Conservation (phyloP, 2,329 filamentous ascomycete genomes). For the Talaromyces sp. region DNA sequence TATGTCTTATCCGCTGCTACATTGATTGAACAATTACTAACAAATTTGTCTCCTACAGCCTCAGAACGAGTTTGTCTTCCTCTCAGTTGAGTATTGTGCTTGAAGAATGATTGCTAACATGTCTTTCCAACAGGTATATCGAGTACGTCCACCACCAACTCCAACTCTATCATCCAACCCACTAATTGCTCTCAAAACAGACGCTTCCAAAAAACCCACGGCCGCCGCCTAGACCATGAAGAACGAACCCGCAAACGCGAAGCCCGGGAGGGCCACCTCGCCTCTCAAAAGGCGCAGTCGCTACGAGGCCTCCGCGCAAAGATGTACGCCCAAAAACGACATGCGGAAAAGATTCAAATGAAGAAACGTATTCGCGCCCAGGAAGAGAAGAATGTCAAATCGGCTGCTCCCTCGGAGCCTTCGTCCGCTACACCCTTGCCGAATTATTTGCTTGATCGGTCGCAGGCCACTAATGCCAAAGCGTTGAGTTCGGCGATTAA, state of each 20-base stretch:
- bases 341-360: slow-evolving; percentile 98
- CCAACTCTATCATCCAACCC: too few relatives aligned
- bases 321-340: slow-evolving; percentile 86
- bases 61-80: slow-evolving; percentile 14
- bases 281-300: slow-evolving; percentile 87
- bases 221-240: slow-evolving; percentile 69
- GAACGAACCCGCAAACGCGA: slow-evolving; percentile 83
- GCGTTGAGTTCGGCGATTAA: slow-evolving; percentile 84
- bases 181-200: too few relatives aligned
- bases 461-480: slow-evolving; percentile 66
- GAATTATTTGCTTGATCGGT: slow-evolving; percentile 89
- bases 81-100: neutral
- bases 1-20: neutral
- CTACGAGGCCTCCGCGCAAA: slow-evolving; percentile 89
- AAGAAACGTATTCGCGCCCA: slow-evolving; percentile 90
- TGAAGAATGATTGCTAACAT: slow-evolving; percentile 4
- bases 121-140: slow-evolving; percentile 53
- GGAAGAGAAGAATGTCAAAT: slow-evolving; percentile 95
- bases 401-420: slow-evolving; percentile 72
- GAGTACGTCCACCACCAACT: slow-evolving; percentile 59
- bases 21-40: neutral
- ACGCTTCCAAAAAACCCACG: slow-evolving; percentile 21
- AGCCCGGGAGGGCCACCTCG: slow-evolving; percentile 86
- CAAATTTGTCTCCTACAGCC: neutral
- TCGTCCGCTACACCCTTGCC: slow-evolving; percentile 65